These are phyloP conservation scores for Lecanoromycetidae sp. DNA, from an alignment of 2,329 filamentous ascomycete species.

Conservation along the genomic window DNA sequence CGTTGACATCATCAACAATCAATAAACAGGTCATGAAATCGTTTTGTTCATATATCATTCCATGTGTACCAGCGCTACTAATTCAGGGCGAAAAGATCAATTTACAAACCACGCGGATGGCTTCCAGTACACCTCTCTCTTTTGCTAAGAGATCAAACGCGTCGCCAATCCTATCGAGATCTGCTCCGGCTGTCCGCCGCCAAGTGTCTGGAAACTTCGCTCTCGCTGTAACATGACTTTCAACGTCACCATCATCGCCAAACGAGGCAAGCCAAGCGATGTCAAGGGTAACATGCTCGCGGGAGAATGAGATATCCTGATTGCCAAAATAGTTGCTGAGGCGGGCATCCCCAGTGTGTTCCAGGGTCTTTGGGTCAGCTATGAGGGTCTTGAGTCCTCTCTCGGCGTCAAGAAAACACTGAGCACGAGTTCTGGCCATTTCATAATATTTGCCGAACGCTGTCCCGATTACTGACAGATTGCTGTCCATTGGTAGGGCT, in stretches of 20 bases:
- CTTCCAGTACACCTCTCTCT: constrained; percentile 1
- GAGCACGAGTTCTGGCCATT: constrained; percentile 28
- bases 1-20: no score
- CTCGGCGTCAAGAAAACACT: constrained; percentile 10
- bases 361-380: constrained; percentile 22
- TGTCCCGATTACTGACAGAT: constrained; percentile 32
- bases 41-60: neutral
- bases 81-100: constrained; percentile 5
- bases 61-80: neutral
- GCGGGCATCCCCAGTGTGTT: no score
- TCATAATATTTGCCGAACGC: constrained; percentile 34
- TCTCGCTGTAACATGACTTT: constrained; percentile 1
- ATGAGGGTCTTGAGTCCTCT: constrained; percentile 7
- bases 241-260: constrained; percentile 3
- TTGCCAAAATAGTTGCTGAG: neutral
- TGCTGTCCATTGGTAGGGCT: constrained; percentile 21
- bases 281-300: neutral
- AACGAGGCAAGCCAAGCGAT: constrained; percentile 1
- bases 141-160: constrained; percentile 4
- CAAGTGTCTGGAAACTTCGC: neutral
- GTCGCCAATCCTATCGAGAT: constrained; percentile 5
- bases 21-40: neutral
- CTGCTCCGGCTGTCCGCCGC: neutral
- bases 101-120: neutral
- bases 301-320: neutral